These are phyloP conservation scores for Alternaria gaisen DNA, from an alignment of 2,329 filamentous ascomycete species.

Conservation along the genomic window DNA sequence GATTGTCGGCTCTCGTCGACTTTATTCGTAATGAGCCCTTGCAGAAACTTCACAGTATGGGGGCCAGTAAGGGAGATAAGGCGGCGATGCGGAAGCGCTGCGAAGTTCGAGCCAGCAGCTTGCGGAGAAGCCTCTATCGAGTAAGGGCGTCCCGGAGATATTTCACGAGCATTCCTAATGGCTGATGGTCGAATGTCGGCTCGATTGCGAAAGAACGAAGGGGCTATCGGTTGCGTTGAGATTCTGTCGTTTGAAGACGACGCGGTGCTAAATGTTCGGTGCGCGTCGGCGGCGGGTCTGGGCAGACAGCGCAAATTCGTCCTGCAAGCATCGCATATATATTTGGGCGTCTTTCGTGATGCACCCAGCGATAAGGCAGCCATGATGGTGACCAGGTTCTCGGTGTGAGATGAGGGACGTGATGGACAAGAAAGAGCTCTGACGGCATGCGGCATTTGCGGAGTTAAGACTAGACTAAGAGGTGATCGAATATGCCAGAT, in stretches of 20 bases:
- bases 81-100: constrained; percentile 73
- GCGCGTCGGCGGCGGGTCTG: constrained; percentile 9
- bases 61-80: constrained; percentile 81
- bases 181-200: background rate
- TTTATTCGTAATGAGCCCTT: constrained; percentile 84
- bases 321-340: constrained; percentile 36
- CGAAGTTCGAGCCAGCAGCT: constrained; percentile 54
- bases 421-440: constrained; percentile 5
- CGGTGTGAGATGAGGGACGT: background rate
- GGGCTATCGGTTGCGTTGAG: constrained; percentile 31
- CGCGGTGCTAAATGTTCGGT: constrained; percentile 19
- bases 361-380: constrained; percentile 12
- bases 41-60: constrained; percentile 84
- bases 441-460: constrained; percentile 27
- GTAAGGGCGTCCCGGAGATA: background rate
- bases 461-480: constrained; percentile 17
- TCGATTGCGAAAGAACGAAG: constrained; percentile 25
- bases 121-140: background rate
- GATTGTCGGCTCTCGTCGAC: constrained; percentile 59
- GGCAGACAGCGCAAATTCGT: constrained; percentile 9
- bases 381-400: constrained; percentile 17
- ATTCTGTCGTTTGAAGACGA: constrained; percentile 12
- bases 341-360: constrained; percentile 9
- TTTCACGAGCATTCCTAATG: background rate
- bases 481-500: background rate